phyloP scores from a whole-genome alignment of 768 basidiomycete genomes.

The Naganishia randhawae region DNA sequence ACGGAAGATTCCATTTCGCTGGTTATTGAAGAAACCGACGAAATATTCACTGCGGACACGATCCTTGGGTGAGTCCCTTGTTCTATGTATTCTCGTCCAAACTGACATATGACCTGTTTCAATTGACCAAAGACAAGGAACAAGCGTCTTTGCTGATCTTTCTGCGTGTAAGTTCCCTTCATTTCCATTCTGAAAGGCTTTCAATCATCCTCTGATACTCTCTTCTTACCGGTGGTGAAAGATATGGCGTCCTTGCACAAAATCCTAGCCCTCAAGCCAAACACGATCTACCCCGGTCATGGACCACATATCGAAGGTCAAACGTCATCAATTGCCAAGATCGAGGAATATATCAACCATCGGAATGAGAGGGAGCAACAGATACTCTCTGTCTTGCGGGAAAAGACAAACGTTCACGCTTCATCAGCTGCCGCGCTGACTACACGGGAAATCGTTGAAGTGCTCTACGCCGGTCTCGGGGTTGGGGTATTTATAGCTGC shows the following conservation, averaged over 20 bases:
- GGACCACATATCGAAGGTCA: slow-evolving; percentile 14
- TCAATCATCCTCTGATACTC: neutral
- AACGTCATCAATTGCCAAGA: neutral
- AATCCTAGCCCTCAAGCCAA: neutral
- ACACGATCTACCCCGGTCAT: slow-evolving; percentile 10
- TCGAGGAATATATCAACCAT: slow-evolving; percentile 26
- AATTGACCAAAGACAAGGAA: slow-evolving; percentile 11
- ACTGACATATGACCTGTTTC: neutral
- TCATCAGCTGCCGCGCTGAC: neutral
- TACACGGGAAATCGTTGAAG: slow-evolving; percentile 7
- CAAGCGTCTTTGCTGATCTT: slow-evolving; percentile 26
- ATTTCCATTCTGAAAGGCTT: neutral
- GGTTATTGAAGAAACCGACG: neutral
- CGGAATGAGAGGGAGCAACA: slow-evolving; percentile 24
- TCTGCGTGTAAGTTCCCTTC: slow-evolving; percentile 19
- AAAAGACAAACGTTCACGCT: neutral
- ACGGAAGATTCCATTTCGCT: slow-evolving; percentile 24
- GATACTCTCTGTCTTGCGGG: neutral
- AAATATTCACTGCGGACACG: slow-evolving; percentile 23
- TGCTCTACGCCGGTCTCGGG: slow-evolving; percentile 14
- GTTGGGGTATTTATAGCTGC: slow-evolving; percentile 13
- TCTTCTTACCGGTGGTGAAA: neutral
- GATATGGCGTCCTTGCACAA: slow-evolving; percentile 19
- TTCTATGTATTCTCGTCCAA: neutral
- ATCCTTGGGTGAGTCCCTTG: slow-evolving; percentile 17